These are phyloP conservation scores for Catharanthus roseus DNA, from an alignment of 257 asterid genomes.

Conservation along the genomic window DNA sequence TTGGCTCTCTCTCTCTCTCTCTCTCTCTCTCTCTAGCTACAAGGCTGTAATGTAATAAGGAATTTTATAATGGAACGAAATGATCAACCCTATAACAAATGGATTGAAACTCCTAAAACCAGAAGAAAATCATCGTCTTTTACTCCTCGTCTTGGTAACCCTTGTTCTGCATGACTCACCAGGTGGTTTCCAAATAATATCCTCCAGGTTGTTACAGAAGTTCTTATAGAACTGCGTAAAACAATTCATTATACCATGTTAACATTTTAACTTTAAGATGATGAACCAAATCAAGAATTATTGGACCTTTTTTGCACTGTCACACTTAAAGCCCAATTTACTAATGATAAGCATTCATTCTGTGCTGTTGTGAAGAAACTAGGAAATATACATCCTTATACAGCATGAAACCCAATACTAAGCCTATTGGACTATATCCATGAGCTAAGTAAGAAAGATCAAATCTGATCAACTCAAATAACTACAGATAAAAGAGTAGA, in stretches of 20 bases:
- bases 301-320: background rate
- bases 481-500: background rate
- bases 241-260: background rate
- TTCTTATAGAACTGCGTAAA: conserved; percentile 74
- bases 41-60: background rate
- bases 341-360: background rate
- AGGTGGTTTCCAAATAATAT: conserved; percentile 77
- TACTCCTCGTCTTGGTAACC: conserved; percentile 43
- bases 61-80: no score
- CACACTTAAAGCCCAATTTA: background rate
- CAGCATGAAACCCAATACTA: background rate
- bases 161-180: conserved; percentile 58
- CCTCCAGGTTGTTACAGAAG: conserved; percentile 84
- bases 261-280: background rate
- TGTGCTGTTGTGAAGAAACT: background rate
- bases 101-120: background rate
- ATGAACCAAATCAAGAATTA: background rate
- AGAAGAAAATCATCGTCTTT: conserved; percentile 35
- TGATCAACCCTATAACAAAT: background rate
- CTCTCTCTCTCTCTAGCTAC: background rate
- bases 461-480: background rate
- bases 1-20: background rate
- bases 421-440: background rate
- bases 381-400: background rate
- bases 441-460: background rate